A percentile compares a stretch with the other conserved stretches of the same genome.
Conservation (phyloP, 2,329 filamentous ascomycete genomes). For the Arthroderma uncinatum region DNA sequence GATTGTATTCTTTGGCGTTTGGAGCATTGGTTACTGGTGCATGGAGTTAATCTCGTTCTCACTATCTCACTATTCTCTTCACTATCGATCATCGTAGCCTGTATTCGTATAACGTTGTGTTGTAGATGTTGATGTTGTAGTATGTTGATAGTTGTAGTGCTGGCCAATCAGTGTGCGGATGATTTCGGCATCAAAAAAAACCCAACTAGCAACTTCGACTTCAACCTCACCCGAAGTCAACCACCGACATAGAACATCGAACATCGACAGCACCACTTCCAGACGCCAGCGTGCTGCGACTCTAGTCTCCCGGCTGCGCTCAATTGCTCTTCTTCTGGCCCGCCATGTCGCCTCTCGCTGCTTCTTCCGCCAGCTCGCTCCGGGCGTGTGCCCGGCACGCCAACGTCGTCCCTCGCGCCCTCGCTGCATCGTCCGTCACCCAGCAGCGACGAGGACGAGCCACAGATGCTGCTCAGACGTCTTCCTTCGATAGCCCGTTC, state of each 20-base stretch:
- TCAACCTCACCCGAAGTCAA: slow-evolving; percentile 17
- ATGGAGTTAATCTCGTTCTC: background rate
- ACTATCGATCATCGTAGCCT: background rate
- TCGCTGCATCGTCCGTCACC: slow-evolving; percentile 27
- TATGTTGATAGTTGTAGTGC: too few relatives aligned
- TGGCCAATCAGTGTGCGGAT: slow-evolving; percentile 31
- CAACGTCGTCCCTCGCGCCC: slow-evolving; percentile 31
- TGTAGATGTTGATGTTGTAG: background rate
- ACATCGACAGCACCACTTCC: slow-evolving; percentile 10
- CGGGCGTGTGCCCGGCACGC: slow-evolving; percentile 43
- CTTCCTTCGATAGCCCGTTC: slow-evolving; percentile 47
- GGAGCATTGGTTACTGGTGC: background rate
- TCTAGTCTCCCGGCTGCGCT: slow-evolving; percentile 18
- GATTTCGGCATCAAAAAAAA: slow-evolving; percentile 30
- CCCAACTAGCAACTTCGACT: slow-evolving; percentile 24
- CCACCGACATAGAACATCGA: slow-evolving; percentile 13
- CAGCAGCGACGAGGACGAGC: slow-evolving; percentile 32
- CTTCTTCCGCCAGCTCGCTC: slow-evolving; percentile 53
- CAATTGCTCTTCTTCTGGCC: slow-evolving; percentile 21
- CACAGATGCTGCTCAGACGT: slow-evolving; percentile 23
- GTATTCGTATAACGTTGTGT: too few relatives aligned
- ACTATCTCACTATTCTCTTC: background rate
- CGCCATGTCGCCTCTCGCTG: slow-evolving; percentile 57
- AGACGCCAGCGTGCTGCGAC: slow-evolving; percentile 3
- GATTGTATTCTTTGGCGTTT: slow-evolving; percentile 11